Evolutionary conservation across 2,329 filamentous ascomycete species (phyloP).

Genomic region (Paracoccidioides brasiliensis): DNA sequence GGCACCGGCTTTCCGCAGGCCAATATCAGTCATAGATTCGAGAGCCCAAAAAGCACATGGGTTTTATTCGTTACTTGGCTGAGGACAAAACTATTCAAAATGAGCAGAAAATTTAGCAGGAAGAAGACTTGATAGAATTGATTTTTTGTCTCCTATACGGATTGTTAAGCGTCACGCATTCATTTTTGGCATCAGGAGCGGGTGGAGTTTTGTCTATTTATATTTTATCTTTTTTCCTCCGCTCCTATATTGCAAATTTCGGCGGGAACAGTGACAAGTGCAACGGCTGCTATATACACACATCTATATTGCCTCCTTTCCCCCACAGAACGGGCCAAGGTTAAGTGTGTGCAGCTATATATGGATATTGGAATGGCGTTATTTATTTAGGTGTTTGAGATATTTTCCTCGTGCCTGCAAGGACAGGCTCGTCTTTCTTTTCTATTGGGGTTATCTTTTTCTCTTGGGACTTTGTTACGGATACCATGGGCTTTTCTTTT

Average conservation of each 20-base stretch:
- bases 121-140: conserved; percentile 14
- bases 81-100: conserved; percentile 41
- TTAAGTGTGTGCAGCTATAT: background rate
- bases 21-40: conserved; percentile 5
- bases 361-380: background rate
- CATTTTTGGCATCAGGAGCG: background rate
- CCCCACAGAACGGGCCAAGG: background rate
- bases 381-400: background rate
- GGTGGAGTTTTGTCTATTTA: background rate
- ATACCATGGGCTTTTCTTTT: background rate
- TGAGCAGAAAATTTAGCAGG: conserved; percentile 25
- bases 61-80: conserved; percentile 45
- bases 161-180: background rate
- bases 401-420: background rate
- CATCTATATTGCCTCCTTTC: background rate
- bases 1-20: background rate
- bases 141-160: background rate
- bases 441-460: background rate
- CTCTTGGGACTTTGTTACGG: no score
- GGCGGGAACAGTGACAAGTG: background rate
- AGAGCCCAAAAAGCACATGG: conserved; percentile 29
- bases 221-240: background rate
- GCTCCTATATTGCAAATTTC: background rate
- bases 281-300: background rate
- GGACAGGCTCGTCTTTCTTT: background rate